These are phyloP conservation scores for Rhizopogon vulgaris DNA, from an alignment of 768 basidiomycete species.

Conservation along the genomic window DNA sequence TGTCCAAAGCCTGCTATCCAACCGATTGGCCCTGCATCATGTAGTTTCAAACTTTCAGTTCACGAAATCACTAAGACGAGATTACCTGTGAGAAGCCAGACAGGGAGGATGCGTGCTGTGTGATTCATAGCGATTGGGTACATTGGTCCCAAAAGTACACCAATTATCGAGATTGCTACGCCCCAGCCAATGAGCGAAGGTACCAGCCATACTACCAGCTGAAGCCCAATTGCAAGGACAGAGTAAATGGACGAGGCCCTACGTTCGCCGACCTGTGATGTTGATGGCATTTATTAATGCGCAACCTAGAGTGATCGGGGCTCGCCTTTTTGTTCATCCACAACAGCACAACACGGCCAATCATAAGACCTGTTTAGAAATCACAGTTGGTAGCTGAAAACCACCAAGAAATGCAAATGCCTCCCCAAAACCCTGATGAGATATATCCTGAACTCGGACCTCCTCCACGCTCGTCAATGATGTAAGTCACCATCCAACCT, in stretches of 20 bases:
- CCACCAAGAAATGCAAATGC: too few species aligned
- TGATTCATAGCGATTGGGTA: constrained; percentile 50
- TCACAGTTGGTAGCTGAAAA: not conserved
- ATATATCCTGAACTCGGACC: constrained; percentile 43
- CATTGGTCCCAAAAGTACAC: constrained; percentile 68
- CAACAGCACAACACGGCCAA: constrained; percentile 23
- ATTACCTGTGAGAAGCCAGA: constrained; percentile 25
- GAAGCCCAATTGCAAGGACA: constrained; percentile 39
- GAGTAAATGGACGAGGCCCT: constrained; percentile 23
- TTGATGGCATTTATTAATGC: not conserved
- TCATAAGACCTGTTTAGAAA: constrained; percentile 16
- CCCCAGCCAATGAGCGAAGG: constrained; percentile 61
- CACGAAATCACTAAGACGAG: constrained; percentile 14
- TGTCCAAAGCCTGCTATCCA: constrained; percentile 51
- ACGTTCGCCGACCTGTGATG: constrained; percentile 28
- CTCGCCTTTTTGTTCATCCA: constrained; percentile 23
- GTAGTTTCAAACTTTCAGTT: constrained; percentile 28
- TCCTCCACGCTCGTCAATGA: constrained; percentile 38
- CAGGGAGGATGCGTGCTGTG: constrained; percentile 28
- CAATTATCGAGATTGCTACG: constrained; percentile 57
- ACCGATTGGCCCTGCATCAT: constrained; percentile 28
- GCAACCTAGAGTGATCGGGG: not conserved
- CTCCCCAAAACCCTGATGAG: constrained; percentile 32
- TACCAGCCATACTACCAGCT: constrained; percentile 64
- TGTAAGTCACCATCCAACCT: constrained; percentile 69